Base-by-base conservation (phyloP, 2,329 filamentous ascomycete species). In the Scedosporium apiospermum region DNA sequence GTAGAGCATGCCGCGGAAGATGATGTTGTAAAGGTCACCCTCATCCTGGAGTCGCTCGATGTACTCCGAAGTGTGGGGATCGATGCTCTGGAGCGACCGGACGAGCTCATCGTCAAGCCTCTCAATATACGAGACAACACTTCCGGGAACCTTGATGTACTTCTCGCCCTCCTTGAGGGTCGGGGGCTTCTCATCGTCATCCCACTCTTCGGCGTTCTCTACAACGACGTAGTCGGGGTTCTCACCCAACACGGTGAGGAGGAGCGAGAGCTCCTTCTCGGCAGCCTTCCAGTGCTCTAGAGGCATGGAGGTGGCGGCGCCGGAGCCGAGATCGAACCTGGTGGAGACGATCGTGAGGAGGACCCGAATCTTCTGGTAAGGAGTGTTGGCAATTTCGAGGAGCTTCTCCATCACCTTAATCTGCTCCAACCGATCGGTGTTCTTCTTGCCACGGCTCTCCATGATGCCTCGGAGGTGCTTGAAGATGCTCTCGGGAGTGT, bases 321-420 rank as follows among this genome's bases (percentile, higher is more conserved):
- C 89, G 57, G 90, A 88, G 62, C 90, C 91, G 66, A 98, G 81
- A 74, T 99, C 95, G 76, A 99, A 99, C 66, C 96, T 87, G 60
- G 95, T 95, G 49, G 95, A 96, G 69, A 99, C 89, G 59, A 98
- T 79, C 46, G 92, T 93, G 66, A 98, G 82, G 57, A 98, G 88
- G 64, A 98, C 90, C 67, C 95, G 89, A 70, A 99, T 91, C 74
- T 87, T 87, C 78, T 98, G 95, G 79, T 99, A 99, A 60, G 96
- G 92, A 61, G 88, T 95, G 71, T 84, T 85, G 67, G 95, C 86
- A 67, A 99, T 93, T 74, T 96, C 92, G 71, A 88, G 80, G 62
- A 99, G 85, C 81, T 93, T 96, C 83, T 98, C 95, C 92, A 99
- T 96, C 61, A 93, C 88, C 76, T 89, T 88, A 77, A 99, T 98